A percentile compares a stretch with the other conserved stretches of the same genome.
These are phyloP conservation scores for Penicillium bovifimosum DNA, from an alignment of 495 filamentous ascomycete genomes.

Conservation along the genomic window DNA sequence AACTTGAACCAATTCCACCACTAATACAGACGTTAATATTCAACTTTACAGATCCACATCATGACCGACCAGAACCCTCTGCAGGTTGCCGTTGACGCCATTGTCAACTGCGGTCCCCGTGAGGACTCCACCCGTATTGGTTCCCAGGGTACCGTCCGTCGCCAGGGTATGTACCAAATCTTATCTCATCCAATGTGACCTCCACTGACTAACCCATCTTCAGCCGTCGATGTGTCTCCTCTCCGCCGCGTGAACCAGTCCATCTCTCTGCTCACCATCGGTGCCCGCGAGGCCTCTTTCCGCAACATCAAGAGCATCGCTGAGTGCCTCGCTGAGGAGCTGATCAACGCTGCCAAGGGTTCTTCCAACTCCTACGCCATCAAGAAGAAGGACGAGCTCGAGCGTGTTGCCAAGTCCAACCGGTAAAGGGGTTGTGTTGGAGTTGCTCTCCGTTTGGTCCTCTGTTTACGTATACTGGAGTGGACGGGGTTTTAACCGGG, in stretches of 20 bases:
- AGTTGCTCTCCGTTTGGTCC: conserved; percentile 45
- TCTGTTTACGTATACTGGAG: conserved; percentile 43
- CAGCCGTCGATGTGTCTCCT: conserved; percentile 96
- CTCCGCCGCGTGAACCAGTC: conserved; percentile 99
- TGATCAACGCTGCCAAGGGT: conserved; percentile 99
- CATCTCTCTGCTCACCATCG: conserved; percentile 94
- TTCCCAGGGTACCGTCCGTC: conserved; percentile 97
- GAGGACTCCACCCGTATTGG: conserved; percentile 99
- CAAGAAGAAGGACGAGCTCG: conserved; percentile 99
- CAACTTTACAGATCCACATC: conserved; percentile 77
- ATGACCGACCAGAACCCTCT: conserved; percentile 99
- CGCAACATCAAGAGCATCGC: conserved; percentile 98
- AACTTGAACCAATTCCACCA: conserved; percentile 1
- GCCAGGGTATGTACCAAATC: conserved; percentile 50
- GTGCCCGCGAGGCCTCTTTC: conserved; percentile 95
- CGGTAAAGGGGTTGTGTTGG: conserved; percentile 62
- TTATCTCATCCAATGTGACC: neutral
- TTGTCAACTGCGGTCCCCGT: conserved; percentile 99
- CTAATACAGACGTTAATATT: conserved; percentile 11
- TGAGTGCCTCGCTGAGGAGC: conserved; percentile 98
- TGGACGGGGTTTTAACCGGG: conserved; percentile 45
- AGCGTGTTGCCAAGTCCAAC: conserved; percentile 99
- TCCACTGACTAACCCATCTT: neutral
- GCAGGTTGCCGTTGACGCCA: conserved; percentile 98
- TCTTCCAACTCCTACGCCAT: conserved; percentile 99